phyloP scores from a whole-genome alignment of 2,329 filamentous ascomycete species.

The Diaporthe vexans region DNA sequence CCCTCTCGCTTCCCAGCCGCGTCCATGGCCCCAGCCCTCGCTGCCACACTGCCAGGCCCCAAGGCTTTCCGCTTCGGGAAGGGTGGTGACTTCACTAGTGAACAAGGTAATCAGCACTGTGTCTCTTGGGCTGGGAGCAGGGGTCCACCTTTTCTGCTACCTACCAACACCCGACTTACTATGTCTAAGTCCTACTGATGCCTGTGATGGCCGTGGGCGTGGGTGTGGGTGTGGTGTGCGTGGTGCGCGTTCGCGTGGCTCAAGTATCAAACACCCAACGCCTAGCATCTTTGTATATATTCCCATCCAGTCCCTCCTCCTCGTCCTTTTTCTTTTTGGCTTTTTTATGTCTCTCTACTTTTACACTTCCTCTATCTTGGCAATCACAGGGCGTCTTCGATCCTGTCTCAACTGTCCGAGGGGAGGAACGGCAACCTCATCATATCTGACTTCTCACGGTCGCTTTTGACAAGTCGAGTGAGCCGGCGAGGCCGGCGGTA shows the following conservation, averaged over 20 bases:
- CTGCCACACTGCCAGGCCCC: background rate
- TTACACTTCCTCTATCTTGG: slow-evolving; percentile 18
- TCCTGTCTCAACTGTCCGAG: slow-evolving; percentile 7
- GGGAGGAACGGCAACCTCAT: slow-evolving; percentile 38
- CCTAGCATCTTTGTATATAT: slow-evolving; percentile 29
- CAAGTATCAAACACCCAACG: slow-evolving; percentile 26
- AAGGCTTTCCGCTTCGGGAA: slow-evolving; percentile 36
- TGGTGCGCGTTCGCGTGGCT: slow-evolving; percentile 38
- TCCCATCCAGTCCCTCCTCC: slow-evolving; percentile 2
- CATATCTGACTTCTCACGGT: slow-evolving; percentile 40
- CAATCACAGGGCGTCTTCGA: background rate
- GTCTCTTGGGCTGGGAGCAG: slow-evolving; percentile 37
- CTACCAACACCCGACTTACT: slow-evolving; percentile 5
- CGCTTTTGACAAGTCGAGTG: slow-evolving; percentile 44
- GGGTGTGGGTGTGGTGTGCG: slow-evolving; percentile 29
- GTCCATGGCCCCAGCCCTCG: slow-evolving; percentile 34
- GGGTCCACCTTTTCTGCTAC: slow-evolving; percentile 30
- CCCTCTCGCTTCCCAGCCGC: slow-evolving; percentile 11
- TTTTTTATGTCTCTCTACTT: slow-evolving; percentile 1
- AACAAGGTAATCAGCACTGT: slow-evolving; percentile 35
- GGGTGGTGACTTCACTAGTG: slow-evolving; percentile 33
- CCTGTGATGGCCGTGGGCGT: slow-evolving; percentile 30
- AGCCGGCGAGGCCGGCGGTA: slow-evolving; percentile 51
- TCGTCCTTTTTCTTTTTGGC: background rate
- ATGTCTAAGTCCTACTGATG: slow-evolving; percentile 32